A percentile compares a stretch with the other conserved stretches of the same genome.
These are phyloP conservation scores for Aspergillus sojae DNA, from an alignment of 2,329 filamentous ascomycete species.

Conservation along the genomic window DNA sequence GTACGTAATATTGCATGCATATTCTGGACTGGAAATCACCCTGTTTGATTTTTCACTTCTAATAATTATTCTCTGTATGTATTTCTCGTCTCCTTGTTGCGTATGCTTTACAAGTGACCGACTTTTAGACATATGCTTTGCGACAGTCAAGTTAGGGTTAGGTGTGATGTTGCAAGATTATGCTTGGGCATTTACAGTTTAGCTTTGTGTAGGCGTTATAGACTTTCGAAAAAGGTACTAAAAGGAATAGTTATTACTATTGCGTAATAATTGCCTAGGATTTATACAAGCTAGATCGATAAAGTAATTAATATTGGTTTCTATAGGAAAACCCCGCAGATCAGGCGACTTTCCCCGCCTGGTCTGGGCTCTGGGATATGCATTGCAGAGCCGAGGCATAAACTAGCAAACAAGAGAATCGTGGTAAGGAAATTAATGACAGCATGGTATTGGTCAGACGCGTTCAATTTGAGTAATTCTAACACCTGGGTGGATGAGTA, in stretches of 20 bases:
- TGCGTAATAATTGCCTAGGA: not conserved
- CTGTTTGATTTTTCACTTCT: not conserved
- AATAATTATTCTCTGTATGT: not conserved
- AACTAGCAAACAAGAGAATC: too few relatives aligned
- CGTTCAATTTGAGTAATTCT: too few relatives aligned
- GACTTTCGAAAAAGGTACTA: not conserved
- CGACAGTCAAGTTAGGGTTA: not conserved
- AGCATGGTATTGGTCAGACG: rapidly evolving
- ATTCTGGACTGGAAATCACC: too few relatives aligned
- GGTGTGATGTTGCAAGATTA: not conserved
- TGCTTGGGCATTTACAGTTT: not conserved
- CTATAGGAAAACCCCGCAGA: not conserved
- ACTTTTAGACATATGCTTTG: too few relatives aligned
- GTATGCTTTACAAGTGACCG: not conserved
- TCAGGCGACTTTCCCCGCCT: not conserved
- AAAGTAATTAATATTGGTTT: not conserved
- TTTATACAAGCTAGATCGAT: not conserved
- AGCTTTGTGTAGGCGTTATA: not conserved
- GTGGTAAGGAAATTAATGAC: too few relatives aligned
- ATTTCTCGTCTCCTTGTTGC: not conserved
- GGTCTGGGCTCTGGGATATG: not conserved
- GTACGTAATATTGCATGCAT: not conserved
- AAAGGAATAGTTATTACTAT: not conserved
- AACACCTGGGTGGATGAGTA: too few relatives aligned
- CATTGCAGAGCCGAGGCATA: not conserved